Evolutionary conservation across 2,329 filamentous ascomycete species (phyloP).

Genomic region (Malbranchea cinnamomea): DNA sequence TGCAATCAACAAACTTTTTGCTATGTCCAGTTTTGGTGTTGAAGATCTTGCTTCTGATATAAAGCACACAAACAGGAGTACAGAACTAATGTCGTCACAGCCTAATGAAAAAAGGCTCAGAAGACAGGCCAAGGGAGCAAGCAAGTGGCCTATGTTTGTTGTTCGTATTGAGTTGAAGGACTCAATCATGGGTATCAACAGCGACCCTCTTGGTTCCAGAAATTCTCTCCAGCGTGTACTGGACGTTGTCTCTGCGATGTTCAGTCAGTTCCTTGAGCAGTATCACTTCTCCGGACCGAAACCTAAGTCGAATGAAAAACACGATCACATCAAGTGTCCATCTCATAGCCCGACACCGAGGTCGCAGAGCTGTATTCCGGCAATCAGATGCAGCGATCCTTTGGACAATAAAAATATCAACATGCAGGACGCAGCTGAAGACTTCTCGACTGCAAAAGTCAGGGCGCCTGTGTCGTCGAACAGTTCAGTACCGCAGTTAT

Average conservation of each 20-base stretch:
- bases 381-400: not conserved
- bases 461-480: slow-evolving; percentile 18
- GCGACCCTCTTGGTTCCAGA: slow-evolving; percentile 17
- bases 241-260: slow-evolving; percentile 52
- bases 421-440: slow-evolving; percentile 11
- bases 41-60: slow-evolving; percentile 36
- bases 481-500: slow-evolving; percentile 2
- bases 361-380: no score
- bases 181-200: slow-evolving; percentile 26
- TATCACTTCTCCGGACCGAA: slow-evolving; percentile 49
- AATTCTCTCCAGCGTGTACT: slow-evolving; percentile 41
- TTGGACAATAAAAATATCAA: no score
- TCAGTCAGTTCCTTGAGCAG: slow-evolving; percentile 59
- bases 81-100: no score
- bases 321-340: no score
- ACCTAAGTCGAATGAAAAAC: no score
- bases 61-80: no score
- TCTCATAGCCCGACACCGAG: no score
- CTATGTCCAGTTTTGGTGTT: slow-evolving; percentile 59
- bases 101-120: slow-evolving; percentile 36
- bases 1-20: slow-evolving; percentile 63
- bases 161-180: slow-evolving; percentile 46
- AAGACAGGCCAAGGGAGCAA: slow-evolving; percentile 46
- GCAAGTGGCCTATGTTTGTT: slow-evolving; percentile 81
- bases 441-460: slow-evolving; percentile 13